A percentile compares a stretch with the other conserved stretches of the same genome.
Conservation (phyloP, 2,329 filamentous ascomycete species). For the Plectosphaerella plurivora region DNA sequence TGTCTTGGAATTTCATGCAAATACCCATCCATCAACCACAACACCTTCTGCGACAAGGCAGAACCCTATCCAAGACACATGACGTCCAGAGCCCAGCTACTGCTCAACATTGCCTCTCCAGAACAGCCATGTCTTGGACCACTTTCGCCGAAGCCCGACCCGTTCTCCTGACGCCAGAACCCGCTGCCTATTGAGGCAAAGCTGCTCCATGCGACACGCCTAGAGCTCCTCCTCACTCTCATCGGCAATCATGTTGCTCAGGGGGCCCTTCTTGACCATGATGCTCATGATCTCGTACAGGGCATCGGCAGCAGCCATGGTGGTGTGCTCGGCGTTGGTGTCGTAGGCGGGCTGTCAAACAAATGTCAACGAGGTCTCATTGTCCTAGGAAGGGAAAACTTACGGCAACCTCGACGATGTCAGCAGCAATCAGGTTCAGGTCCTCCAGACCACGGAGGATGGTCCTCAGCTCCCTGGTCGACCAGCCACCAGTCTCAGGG, state of each 20-base stretch:
- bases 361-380: neutral
- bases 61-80: too few species aligned
- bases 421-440: conserved; percentile 64
- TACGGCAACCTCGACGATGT: conserved; percentile 68
- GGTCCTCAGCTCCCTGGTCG: conserved; percentile 66
- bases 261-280: conserved; percentile 74
- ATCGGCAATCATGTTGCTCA: conserved; percentile 34
- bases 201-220: neutral
- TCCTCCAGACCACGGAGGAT: conserved; percentile 66
- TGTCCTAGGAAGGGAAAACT: conserved; percentile 12
- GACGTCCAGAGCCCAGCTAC: too few species aligned
- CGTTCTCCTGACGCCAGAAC: too few species aligned
- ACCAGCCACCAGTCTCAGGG: conserved; percentile 73
- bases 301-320: conserved; percentile 67
- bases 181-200: too few species aligned
- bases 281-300: conserved; percentile 77
- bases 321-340: conserved; percentile 67
- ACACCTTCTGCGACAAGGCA: too few species aligned
- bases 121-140: too few species aligned
- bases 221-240: neutral
- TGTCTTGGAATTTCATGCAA: too few species aligned
- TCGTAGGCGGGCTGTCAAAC: conserved; percentile 55
- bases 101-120: too few species aligned
- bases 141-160: too few species aligned
- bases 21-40: too few species aligned